Base-by-base conservation (phyloP, 2,329 filamentous ascomycete species). In the Trichoderma koningii region DNA sequence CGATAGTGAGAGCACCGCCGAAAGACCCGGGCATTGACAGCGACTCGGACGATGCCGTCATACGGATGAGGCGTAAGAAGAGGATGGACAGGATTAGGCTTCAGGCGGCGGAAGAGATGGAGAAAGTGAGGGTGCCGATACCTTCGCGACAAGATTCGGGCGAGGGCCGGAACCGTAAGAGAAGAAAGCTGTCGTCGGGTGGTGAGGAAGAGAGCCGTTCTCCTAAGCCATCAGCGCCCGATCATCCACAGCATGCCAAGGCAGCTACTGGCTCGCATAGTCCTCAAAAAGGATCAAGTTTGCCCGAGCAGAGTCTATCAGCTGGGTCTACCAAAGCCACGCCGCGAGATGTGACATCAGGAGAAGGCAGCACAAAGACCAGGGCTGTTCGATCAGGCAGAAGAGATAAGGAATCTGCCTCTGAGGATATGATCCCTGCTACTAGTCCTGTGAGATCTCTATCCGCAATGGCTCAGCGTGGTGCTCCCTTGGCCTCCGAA, bases 51-150 rank as follows among this genome's bases (percentile, higher is more conserved):
- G 74, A 78, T 57, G 69, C 75, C 0, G 70, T 75, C 6, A 69
- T 71, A 48, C 70, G 69, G 51, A 67, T 75, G 50, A 73, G 76
- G n/a, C 76, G 79, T 14, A 75, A 73, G 7, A 76, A 74, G 28
- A 75, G 71, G 42, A 79, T 75, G 3, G 76, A 76, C 17, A 69
- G 70, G 47, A 81, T 76, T 61, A 76, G 77, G 42, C 76, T 78
- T 1, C 73, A 76, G 23, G 80, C 78, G 3, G 73, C 76, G 1
- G 74, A 77, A 66, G 74, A 78, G 41, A 75, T 83, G 66, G 76
- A 74, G 1, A 75, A 72, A 12, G 79, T 83, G n/a, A 77, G 73
- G 59, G 74, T 82, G 5, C 67, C 70, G 9, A 71, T 73, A 7
- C 69, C 69, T 26, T 55, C 68, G 12, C 69, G 66, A 38, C 67